A percentile compares a stretch with the other conserved stretches of the same genome.
These are phyloP conservation scores for Cardamine chenopodiifolia DNA, from an alignment of 345 rosid genomes.

Conservation along the genomic window DNA sequence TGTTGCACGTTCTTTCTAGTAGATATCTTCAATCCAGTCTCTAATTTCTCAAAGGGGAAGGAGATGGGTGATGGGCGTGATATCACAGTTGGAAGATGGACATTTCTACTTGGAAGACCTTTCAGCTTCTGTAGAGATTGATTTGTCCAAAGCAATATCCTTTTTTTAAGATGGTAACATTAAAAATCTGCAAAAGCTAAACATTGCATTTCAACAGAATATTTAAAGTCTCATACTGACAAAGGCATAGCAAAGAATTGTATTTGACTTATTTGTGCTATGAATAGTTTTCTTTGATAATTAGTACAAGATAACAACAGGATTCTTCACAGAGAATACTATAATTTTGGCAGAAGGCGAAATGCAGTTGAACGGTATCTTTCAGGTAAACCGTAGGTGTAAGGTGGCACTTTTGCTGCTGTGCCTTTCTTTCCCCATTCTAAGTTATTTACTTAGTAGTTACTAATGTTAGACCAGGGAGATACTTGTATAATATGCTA, in stretches of 20 bases:
- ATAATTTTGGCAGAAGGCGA: conserved; percentile 91
- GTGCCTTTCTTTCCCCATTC: not conserved
- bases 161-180: conserved; percentile 37
- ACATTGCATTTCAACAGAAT: not conserved
- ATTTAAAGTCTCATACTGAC: not conserved
- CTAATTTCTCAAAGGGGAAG: conserved; percentile 70
- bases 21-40: conserved; percentile 89
- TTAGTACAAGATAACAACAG: conserved; percentile 79
- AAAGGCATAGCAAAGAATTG: not conserved
- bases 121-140: conserved; percentile 87
- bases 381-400: conserved; percentile 57
- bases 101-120: conserved; percentile 94
- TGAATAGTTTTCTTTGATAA: conserved; percentile 56
- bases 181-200: not conserved
- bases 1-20: conserved; percentile 26
- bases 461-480: not conserved
- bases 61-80: conserved; percentile 96
- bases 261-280: not conserved
- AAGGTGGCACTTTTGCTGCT: conserved; percentile 7
- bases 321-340: conserved; percentile 89
- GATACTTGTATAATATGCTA: conserved; percentile 8
- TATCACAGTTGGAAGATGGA: conserved; percentile 96
- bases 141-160: conserved; percentile 96
- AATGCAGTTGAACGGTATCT: conserved; percentile 75
- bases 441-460: conserved; percentile 1